phyloP scores from a whole-genome alignment of 75 land plant species.

The Picea sitchensis region DNA sequence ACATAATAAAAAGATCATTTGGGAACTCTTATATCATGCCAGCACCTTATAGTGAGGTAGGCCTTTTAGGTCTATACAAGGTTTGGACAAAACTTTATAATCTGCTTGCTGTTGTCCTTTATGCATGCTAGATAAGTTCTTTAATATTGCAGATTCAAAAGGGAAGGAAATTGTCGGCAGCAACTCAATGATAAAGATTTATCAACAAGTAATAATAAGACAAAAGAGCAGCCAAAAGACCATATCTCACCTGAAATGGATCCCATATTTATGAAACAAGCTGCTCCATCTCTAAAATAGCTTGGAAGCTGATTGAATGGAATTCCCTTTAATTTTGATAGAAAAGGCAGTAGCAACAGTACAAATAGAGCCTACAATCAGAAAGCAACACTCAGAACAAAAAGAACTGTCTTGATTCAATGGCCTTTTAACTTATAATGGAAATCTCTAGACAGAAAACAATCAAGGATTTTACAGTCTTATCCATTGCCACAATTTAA shows the following conservation, averaged over 20 bases:
- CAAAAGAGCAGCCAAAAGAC: neutral
- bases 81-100: too few relatives aligned
- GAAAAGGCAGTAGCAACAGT: constrained; percentile 71
- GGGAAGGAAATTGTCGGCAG: neutral
- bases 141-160: neutral
- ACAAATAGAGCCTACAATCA: constrained; percentile 80
- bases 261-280: constrained; percentile 75
- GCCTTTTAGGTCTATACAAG: too few relatives aligned
- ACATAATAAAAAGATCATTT: too few relatives aligned
- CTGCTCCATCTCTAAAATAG: constrained; percentile 67
- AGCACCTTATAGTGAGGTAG: too few relatives aligned
- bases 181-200: neutral
- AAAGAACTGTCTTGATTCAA: constrained; percentile 1
- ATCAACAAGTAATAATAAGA: neutral
- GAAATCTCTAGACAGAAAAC: constrained; percentile 7
- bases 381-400: neutral
- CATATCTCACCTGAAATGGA: constrained; percentile 28
- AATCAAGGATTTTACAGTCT: neutral
- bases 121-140: neutral
- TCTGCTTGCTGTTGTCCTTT: neutral
- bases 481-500: neutral
- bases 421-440: neutral
- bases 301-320: constrained; percentile 62
- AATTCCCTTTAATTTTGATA: constrained; percentile 80
- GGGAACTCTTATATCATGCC: too few relatives aligned